Base-by-base conservation (phyloP, 1,139 yeast species). In the Diutina rugosa region DNA sequence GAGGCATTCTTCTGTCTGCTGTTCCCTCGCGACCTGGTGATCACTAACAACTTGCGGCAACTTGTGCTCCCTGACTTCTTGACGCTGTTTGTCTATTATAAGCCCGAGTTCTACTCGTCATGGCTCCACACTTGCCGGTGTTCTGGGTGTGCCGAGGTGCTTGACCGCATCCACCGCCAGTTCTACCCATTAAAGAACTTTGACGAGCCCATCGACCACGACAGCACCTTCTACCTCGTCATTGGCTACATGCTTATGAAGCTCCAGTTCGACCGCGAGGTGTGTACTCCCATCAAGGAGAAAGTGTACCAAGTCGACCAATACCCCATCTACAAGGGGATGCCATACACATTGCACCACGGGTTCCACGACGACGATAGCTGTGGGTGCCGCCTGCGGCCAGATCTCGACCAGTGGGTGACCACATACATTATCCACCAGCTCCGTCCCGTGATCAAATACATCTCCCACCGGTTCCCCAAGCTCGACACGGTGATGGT, bases 341-440 rank as follows among this genome's bases (percentile, higher is more conserved):
- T 69, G 56, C 74, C 76, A 5, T 73, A 72, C 59, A 69, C 73
- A 0, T 63, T 73, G 29, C 77, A 73, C 60, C 60, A 62, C 35
- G 70, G 69, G 49, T 72, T 70, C 59, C 77, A 73, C 59, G 51
- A 47, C 26, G 57, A 56, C 6, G 55, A 35, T 3, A 28, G 28
- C 10, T 72, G 76, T 60, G 54, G 58, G 9, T 72, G 77, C 58
- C 57, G 56, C 8, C 57, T 60, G 55, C 59, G 60, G 6, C 48
- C 62, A 53, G 69, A 68, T 57, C 68, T 73, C 49, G 78, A 73
- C 59, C 69, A 66, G 58, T 65, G 73, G 61, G 73, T 67, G 1
- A 70, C 76, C 6, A 71, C 69, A 0, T 73, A 73, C 59, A 62
- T 73, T 1, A 61, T 72, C 6, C 78, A 73, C 60, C 77, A 73